Base-by-base conservation (phyloP, 768 basidiomycete species). In the Lactarius indigo region DNA sequence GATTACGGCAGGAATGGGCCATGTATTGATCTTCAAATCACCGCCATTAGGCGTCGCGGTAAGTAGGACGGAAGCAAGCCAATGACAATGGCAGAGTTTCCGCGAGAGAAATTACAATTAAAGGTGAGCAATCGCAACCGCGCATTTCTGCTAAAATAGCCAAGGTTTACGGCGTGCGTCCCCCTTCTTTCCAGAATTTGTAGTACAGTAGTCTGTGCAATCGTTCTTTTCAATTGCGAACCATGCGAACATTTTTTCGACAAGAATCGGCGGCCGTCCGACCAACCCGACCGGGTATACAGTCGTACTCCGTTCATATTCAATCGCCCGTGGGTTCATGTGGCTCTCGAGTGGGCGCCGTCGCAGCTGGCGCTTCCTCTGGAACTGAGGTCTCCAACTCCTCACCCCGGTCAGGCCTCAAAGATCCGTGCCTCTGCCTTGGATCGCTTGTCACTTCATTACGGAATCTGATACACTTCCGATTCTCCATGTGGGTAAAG, bases 401-500 rank as follows among this genome's bases (percentile, higher is more conserved):
- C 47, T 39, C 61, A 50, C 50, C 50, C 20, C 8, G 42, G 42
- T 44, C 6, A 44, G 20, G 20, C 9, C 9, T 52, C 50, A 52
- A 15, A 52, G 50, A 26, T 26, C 50, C 30, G 31, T 57, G 30
- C 33, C 56, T 33, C 10, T 33, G 5, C 9, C 12, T 30, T 47
- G 20, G 66, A 31, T 67, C 66, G 58, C 57, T 59, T 67, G 61
- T 67, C 62, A 63, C 44, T 66, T 68, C 65, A 66, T 68, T 68
- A 70, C 68, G 69, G 68, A 70, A 62, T 69, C 69, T 70, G 69
- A 70, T 70, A 33, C 59, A 35, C 41, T 69, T 62, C 62, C 67
- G 39, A 61, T 61, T 62, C 69, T 69, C 68, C 69, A 69, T 69
- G 69, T 64, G 69, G 69, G 59, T 64, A 69, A 64, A 68, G 20